These are phyloP conservation scores for Phytophthora ohioensis DNA, from an alignment of 352 stramenopile species.

Conservation along the genomic window DNA sequence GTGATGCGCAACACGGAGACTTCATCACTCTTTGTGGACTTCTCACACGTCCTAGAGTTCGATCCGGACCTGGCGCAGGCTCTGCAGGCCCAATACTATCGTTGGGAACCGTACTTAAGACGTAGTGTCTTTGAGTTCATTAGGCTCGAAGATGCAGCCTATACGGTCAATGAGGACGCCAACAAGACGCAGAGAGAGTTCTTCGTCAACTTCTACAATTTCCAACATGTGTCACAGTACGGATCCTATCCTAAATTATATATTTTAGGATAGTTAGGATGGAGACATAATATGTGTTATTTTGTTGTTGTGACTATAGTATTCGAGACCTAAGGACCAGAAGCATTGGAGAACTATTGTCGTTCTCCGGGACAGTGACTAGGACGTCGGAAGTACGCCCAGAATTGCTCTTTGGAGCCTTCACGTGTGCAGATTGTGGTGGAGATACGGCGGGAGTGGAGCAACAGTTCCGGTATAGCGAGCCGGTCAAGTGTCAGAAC, in stretches of 20 bases:
- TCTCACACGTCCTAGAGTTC: constrained; percentile 85
- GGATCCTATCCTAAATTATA: constrained; percentile 4
- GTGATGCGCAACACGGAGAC: constrained; percentile 90
- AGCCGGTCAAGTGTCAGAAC: constrained; percentile 97
- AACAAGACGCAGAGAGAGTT: constrained; percentile 85
- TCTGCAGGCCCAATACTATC: constrained; percentile 88
- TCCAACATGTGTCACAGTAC: constrained; percentile 86
- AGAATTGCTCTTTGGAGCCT: constrained; percentile 96
- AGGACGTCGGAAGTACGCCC: constrained; percentile 97
- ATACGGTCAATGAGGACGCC: constrained; percentile 84
- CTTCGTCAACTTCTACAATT: constrained; percentile 93
- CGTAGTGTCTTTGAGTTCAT: constrained; percentile 85
- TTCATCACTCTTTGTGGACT: constrained; percentile 90
- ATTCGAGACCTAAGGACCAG: constrained; percentile 94
- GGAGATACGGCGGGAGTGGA: constrained; percentile 92
- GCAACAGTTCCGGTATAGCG: constrained; percentile 99
- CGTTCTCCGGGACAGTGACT: constrained; percentile 97
- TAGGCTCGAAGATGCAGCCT: constrained; percentile 73
- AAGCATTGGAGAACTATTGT: constrained; percentile 94
- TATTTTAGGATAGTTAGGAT: constrained; percentile 19
- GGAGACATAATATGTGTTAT: constrained; percentile 8
- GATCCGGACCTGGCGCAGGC: constrained; percentile 84
- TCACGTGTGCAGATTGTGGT: constrained; percentile 96
- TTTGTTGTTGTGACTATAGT: constrained; percentile 46
- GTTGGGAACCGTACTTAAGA: constrained; percentile 83